Conservation (phyloP, 2,329 filamentous ascomycete genomes). For the Graphilbum sp. region DNA sequence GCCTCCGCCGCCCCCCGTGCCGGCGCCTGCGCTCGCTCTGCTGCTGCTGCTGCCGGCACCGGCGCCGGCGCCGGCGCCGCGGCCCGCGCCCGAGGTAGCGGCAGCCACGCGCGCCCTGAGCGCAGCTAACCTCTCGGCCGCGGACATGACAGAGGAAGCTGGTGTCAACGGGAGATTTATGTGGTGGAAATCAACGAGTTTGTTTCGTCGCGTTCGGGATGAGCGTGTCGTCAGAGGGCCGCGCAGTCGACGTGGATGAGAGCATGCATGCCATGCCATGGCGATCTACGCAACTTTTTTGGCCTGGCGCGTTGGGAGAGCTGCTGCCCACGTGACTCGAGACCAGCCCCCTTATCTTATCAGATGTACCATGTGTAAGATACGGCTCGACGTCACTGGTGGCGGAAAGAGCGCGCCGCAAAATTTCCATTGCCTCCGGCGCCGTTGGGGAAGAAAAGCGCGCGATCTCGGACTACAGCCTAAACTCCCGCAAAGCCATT, state of each 20-base stretch:
- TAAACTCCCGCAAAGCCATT: no score
- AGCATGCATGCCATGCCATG: no score
- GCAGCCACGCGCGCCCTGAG: slow-evolving; percentile 68
- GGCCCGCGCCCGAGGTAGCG: slow-evolving; percentile 21
- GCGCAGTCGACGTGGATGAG: no score
- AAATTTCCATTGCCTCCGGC: not conserved
- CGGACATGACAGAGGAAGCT: not conserved
- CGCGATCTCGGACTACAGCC: not conserved
- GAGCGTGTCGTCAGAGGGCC: no score
- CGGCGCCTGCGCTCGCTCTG: slow-evolving; percentile 15
- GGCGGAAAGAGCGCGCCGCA: not conserved
- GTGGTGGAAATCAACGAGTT: no score
- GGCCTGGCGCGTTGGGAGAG: no score
- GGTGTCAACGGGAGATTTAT: not conserved
- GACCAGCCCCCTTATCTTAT: slow-evolving; percentile 5
- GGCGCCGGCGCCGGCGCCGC: not conserved
- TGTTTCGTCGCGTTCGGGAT: no score
- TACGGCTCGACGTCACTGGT: not conserved
- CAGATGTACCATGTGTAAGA: slow-evolving; percentile 2
- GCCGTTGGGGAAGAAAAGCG: no score
- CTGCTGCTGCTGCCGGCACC: slow-evolving; percentile 26
- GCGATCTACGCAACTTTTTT: no score
- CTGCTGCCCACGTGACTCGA: not conserved
- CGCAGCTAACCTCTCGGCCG: slow-evolving; percentile 50
- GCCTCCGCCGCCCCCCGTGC: slow-evolving; percentile 20